phyloP scores from a whole-genome alignment of 805 yeast genomes.

The Metschnikowia baotianmanensis region DNA sequence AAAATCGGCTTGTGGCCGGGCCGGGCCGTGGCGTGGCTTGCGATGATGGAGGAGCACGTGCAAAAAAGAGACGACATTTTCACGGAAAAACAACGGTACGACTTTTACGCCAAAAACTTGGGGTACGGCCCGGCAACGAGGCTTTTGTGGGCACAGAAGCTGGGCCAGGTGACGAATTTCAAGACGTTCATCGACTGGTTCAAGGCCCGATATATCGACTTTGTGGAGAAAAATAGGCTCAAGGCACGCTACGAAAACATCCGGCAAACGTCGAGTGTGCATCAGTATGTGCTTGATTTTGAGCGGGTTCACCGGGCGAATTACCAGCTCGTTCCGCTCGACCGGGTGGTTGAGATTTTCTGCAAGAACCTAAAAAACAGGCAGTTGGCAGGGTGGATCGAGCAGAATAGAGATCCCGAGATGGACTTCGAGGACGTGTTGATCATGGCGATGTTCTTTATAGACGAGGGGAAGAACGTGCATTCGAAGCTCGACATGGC shows the following conservation, averaged over 20 bases:
- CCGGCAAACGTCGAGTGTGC: constrained; percentile 5
- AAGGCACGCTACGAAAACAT: constrained; percentile 4
- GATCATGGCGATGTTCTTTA: constrained; percentile 3
- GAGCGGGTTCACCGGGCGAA: constrained; percentile 8
- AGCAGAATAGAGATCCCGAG: neutral
- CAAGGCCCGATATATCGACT: constrained; percentile 4
- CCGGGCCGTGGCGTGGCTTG: constrained; percentile 11
- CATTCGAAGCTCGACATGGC: too few relatives aligned
- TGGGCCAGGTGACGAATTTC: constrained; percentile 7
- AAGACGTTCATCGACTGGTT: constrained; percentile 7
- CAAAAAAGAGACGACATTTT: neutral
- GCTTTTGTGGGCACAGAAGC: constrained; percentile 4
- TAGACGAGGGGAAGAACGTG: constrained; percentile 3
- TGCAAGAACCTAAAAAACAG: constrained; percentile 1
- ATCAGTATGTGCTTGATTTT: constrained; percentile 8
- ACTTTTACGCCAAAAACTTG: constrained; percentile 3
- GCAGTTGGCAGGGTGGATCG: constrained; percentile 3
- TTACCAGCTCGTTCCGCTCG: constrained; percentile 7
- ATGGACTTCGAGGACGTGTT: constrained; percentile 6
- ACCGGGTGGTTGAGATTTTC: constrained; percentile 3
- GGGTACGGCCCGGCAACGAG: constrained; percentile 10
- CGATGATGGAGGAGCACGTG: constrained; percentile 3
- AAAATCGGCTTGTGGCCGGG: constrained; percentile 5
- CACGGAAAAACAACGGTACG: constrained; percentile 4
- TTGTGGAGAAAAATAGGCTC: constrained; percentile 6